Conservation (phyloP, 257 asterid genomes). For the Solanum rostratum region DNA sequence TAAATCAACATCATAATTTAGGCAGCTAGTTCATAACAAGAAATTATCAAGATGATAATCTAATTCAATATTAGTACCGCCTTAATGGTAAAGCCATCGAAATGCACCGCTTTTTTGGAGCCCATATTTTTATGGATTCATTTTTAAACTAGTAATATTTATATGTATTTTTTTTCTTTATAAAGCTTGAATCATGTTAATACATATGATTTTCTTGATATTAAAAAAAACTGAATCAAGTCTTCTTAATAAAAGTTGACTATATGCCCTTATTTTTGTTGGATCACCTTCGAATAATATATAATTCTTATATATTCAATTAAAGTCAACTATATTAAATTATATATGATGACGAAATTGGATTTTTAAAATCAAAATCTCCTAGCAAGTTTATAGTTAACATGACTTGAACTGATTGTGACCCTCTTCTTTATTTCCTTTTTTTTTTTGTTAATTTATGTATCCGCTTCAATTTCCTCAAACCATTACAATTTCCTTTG, state of each 20-base stretch:
- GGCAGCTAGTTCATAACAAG: too few relatives aligned
- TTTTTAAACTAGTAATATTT: not conserved
- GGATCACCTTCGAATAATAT: not conserved
- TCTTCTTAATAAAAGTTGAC: not conserved
- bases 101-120: not conserved
- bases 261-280: not conserved
- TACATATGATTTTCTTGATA: too few relatives aligned
- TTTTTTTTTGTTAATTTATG: not conserved
- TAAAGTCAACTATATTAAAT: not conserved
- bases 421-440: not conserved
- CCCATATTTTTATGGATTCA: too few relatives aligned
- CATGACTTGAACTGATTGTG: not conserved
- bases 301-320: not conserved
- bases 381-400: not conserved
- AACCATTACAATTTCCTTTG: not conserved
- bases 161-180: too few relatives aligned
- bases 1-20: not conserved
- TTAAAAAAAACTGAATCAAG: not conserved
- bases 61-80: not conserved
- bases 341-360: not conserved
- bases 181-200: not conserved
- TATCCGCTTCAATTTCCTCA: not conserved
- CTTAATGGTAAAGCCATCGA: not conserved
- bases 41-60: too few relatives aligned
- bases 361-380: not conserved